These are phyloP conservation scores for Metschnikowia matae DNA, from an alignment of 805 yeast genomes.

Conservation along the genomic window DNA sequence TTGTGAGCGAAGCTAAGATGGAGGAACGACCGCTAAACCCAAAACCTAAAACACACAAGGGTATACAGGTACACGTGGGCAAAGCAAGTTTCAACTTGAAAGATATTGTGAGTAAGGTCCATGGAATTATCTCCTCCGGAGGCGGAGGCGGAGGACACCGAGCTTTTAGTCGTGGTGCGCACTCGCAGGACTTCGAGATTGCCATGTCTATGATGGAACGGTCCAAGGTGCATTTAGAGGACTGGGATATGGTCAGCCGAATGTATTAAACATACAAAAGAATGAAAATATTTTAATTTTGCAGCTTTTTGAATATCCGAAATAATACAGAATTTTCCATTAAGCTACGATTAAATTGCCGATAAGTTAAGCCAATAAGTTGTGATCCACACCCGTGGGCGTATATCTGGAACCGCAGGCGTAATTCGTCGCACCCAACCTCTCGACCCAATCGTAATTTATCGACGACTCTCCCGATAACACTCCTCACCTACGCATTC, in stretches of 20 bases:
- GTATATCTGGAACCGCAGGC: not conserved
- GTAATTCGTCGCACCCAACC: not conserved
- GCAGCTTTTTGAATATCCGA: no score
- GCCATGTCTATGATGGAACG: conserved; percentile 19
- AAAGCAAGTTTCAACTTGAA: conserved; percentile 16
- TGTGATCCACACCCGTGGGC: not conserved
- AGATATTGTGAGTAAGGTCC: conserved; percentile 30
- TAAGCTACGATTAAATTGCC: no score
- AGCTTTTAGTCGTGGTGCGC: not conserved
- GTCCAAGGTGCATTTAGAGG: conserved; percentile 25
- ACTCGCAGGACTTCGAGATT: conserved; percentile 13
- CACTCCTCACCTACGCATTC: conserved; percentile 6
- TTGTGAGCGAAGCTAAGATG: conserved; percentile 21
- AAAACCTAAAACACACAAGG: not conserved
- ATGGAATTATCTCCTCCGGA: conserved; percentile 16
- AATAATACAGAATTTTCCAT: no score
- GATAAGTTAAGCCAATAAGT: not conserved
- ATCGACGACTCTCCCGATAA: conserved; percentile 19
- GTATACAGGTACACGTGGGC: not conserved
- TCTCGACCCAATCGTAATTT: conserved; percentile 11
- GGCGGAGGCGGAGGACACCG: conserved; percentile 3
- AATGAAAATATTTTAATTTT: not conserved
- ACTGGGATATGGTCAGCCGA: conserved; percentile 36
- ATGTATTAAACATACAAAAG: conserved; percentile 12
- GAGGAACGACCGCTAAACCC: not conserved